Conservation (phyloP, 2,329 filamentous ascomycete species). For the Beauveria medogensis region DNA sequence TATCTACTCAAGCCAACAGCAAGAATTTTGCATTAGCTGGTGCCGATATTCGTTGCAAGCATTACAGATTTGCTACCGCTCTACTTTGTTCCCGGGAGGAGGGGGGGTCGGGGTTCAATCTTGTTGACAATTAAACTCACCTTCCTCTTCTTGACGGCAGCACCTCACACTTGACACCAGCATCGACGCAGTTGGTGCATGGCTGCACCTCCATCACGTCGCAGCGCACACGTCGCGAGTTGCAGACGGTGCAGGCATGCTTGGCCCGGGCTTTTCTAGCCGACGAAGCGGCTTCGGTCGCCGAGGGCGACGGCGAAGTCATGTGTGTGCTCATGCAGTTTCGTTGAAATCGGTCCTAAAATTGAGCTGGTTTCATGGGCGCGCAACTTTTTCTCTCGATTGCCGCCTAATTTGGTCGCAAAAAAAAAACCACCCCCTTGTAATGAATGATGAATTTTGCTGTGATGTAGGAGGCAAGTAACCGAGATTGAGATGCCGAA, state of each 20-base stretch:
- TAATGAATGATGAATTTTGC: not conserved
- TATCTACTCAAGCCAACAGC: not conserved
- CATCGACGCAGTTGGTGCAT: conserved; percentile 24
- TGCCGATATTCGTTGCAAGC: not conserved
- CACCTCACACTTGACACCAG: conserved; percentile 23
- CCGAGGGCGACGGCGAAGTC: conserved; percentile 9
- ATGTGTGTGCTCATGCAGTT: conserved; percentile 1
- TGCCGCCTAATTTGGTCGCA: not conserved
- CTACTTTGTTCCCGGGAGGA: too few species aligned
- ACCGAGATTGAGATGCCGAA: conserved; percentile 11
- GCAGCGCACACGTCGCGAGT: conserved; percentile 27
- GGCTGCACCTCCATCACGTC: conserved; percentile 27
- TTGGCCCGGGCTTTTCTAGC: conserved; percentile 29
- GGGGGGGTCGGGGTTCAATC: too few species aligned
- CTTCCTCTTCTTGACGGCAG: conserved; percentile 26
- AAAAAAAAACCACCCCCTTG: not conserved
- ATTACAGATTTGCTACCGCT: too few species aligned
- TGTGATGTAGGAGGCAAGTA: conserved; percentile 9
- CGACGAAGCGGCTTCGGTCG: conserved; percentile 11
- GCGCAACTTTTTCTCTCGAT: not conserved
- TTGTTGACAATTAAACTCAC: conserved; percentile 14
- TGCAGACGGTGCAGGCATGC: conserved; percentile 28
- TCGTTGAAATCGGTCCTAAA: not conserved
- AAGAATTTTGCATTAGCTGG: not conserved
- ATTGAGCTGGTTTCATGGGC: not conserved